Base-by-base conservation (phyloP, 768 basidiomycete species). In the Suillus hirtellus region DNA sequence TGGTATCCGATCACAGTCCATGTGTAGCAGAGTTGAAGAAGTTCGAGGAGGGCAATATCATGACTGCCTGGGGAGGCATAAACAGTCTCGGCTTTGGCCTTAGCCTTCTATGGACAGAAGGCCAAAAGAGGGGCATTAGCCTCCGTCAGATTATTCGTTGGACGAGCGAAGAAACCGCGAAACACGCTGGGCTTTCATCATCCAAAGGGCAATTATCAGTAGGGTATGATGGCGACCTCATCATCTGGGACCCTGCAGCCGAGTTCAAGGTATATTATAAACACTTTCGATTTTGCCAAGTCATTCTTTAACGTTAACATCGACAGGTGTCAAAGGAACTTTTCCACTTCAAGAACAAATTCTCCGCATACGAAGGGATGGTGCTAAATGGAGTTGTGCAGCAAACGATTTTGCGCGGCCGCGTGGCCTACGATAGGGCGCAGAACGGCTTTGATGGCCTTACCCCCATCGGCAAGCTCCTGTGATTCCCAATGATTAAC, bases 1-100 rank as follows among this genome's bases (percentile, higher is more conserved):
- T 99, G 60, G 95, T 99, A 8, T 96, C 95, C 60, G 96, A 99
- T 77, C 96, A 99, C 72, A 95, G 93, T 66, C 96, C 96, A 17
- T 98, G 96, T 75, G 81, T 91, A 14, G 78, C 85, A 27, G 86
- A 88, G 68, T 78, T 99, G 64, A 99, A 99, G 80, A 84, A 83
- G 64, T 73, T 88, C 42, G 88, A 89, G 35, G 82, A 84, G 49
- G 92, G 95, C 1, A 84, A 95, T 70, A 81, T 98, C 65, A 92
- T 97, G 89, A 75, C 79, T 24, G 93, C 96, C 0, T 98, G 96
- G 96, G 96, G 96, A 47, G 96, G 96, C 0, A 93, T 99, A 66
- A 91, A 90, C 65, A 89, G 92, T 5, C 82, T 99, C 27, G 96
- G 96, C 3, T 80, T 99, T 19, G 97, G 96, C 0, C 74, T 98